These are phyloP conservation scores for Epichloe sibirici DNA, from an alignment of 2,329 filamentous ascomycete genomes.

Conservation along the genomic window DNA sequence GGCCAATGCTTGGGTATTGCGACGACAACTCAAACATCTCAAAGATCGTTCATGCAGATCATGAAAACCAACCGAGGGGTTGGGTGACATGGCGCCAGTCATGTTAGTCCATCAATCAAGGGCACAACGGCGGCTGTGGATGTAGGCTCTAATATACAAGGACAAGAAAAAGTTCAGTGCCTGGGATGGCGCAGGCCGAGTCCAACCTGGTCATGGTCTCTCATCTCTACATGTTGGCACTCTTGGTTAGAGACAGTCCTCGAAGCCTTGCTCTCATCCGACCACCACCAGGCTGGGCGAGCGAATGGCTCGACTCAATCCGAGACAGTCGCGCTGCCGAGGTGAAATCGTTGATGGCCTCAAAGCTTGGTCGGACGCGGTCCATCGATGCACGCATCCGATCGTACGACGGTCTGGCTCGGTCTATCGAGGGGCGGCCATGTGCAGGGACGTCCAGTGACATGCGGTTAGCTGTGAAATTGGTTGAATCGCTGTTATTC, in stretches of 20 bases:
- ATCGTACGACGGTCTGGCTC: slow-evolving; percentile 75
- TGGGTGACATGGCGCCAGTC: no score
- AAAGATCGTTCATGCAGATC: slow-evolving; percentile 40
- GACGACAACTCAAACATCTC: slow-evolving; percentile 14
- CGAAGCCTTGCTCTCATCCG: slow-evolving; percentile 27
- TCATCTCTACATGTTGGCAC: slow-evolving; percentile 25
- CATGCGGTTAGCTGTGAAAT: slow-evolving; percentile 60
- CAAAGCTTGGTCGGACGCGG: slow-evolving; percentile 68
- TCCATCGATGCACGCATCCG: slow-evolving; percentile 81
- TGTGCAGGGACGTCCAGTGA: slow-evolving; percentile 30
- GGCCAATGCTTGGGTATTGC: not conserved
- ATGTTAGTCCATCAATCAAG: not conserved
- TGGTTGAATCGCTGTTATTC: slow-evolving; percentile 88
- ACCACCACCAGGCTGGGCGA: slow-evolving; percentile 8
- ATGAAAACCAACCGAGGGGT: slow-evolving; percentile 18
- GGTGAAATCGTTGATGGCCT: slow-evolving; percentile 82
- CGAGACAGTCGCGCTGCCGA: slow-evolving; percentile 74
- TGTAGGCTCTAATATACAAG: slow-evolving; percentile 17
- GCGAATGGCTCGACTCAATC: slow-evolving; percentile 61
- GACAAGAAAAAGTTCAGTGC: slow-evolving; percentile 4
- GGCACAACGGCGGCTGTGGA: not conserved
- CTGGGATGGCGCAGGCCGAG: slow-evolving; percentile 5
- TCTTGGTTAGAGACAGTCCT: slow-evolving; percentile 31
- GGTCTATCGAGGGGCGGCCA: slow-evolving; percentile 48
- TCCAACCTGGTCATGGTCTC: slow-evolving; percentile 11